Percentiles rank a stretch among this genome's conserved stretches.
Evolutionary conservation across 176 grass and related monocot genomes (phyloP).

Genomic region (Melocanna baccifera): DNA sequence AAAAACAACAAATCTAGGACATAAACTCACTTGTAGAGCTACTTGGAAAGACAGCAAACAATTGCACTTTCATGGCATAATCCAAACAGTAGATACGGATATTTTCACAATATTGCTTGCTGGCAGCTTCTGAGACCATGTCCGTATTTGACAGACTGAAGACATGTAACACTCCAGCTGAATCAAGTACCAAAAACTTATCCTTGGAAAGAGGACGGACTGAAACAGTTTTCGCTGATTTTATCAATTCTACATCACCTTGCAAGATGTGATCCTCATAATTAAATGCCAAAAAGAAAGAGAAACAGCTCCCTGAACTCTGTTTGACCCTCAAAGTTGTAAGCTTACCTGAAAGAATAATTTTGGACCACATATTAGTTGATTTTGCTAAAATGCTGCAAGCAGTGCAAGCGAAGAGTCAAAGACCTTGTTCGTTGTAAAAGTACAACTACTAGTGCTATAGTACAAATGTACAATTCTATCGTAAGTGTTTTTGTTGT

Average conservation of each 20-base stretch:
- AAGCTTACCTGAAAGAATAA: conserved; percentile 73
- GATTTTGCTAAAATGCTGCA: conserved; percentile 5
- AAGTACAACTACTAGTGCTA: background rate
- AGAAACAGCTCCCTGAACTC: conserved; percentile 61
- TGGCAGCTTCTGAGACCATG: conserved; percentile 25
- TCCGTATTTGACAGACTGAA: conserved; percentile 42
- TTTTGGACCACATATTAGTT: conserved; percentile 18
- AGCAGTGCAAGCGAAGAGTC: background rate
- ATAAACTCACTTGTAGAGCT: conserved; percentile 71
- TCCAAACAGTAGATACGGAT: conserved; percentile 39
- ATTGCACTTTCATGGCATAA: conserved; percentile 69
- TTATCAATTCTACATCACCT: conserved; percentile 33
- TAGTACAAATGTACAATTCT: background rate
- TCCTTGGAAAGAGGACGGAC: conserved; percentile 72
- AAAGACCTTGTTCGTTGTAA: background rate
- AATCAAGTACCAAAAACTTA: conserved; percentile 76
- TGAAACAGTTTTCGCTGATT: conserved; percentile 53
- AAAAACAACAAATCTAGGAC: conserved; percentile 13
- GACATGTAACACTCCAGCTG: conserved; percentile 67
- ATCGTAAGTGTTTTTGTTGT: background rate
- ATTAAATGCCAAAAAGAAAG: conserved; percentile 48
- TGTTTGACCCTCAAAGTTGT: conserved; percentile 76
- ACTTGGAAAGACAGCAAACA: conserved; percentile 71
- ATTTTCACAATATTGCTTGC: conserved; percentile 41
- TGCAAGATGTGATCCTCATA: conserved; percentile 31